Evolutionary conservation across 352 stramenopile species (phyloP).

Genomic region (Pythium myriotylum): DNA sequence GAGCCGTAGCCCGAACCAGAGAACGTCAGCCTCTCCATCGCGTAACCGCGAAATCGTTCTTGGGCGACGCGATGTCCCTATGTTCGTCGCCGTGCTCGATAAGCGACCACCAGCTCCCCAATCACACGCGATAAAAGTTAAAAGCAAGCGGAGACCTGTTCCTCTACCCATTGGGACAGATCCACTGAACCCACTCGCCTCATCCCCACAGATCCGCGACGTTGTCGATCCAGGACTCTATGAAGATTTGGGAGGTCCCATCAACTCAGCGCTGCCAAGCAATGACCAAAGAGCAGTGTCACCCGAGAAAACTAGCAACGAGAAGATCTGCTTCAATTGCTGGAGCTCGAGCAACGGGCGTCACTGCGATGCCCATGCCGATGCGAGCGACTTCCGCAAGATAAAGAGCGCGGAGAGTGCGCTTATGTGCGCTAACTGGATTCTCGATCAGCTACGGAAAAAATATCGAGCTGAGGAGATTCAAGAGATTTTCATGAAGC

Average conservation of each 20-base stretch:
- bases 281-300: neutral
- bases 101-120: slow-evolving; percentile 12
- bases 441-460: slow-evolving; percentile 83
- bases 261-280: neutral
- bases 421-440: slow-evolving; percentile 93
- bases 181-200: slow-evolving; percentile 26
- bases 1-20: slow-evolving; percentile 11
- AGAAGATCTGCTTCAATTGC: slow-evolving; percentile 90
- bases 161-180: slow-evolving; percentile 16
- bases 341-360: slow-evolving; percentile 90
- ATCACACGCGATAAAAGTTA: neutral
- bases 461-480: slow-evolving; percentile 91
- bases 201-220: slow-evolving; percentile 68
- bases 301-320: slow-evolving; percentile 3
- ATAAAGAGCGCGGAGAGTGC: slow-evolving; percentile 66
- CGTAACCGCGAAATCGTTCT: slow-evolving; percentile 60
- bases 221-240: slow-evolving; percentile 74
- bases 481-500: slow-evolving; percentile 92
- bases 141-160: slow-evolving; percentile 3
- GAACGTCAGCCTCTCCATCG: slow-evolving; percentile 8
- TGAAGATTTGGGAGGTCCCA: slow-evolving; percentile 26
- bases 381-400: slow-evolving; percentile 51
- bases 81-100: slow-evolving; percentile 63
- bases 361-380: slow-evolving; percentile 68
- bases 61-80: slow-evolving; percentile 54